Evolutionary conservation across 23 red algal species (phyloP), one percentile per base, ranked within the genome.

Genomic region (Agarophyton chilense): DNA sequence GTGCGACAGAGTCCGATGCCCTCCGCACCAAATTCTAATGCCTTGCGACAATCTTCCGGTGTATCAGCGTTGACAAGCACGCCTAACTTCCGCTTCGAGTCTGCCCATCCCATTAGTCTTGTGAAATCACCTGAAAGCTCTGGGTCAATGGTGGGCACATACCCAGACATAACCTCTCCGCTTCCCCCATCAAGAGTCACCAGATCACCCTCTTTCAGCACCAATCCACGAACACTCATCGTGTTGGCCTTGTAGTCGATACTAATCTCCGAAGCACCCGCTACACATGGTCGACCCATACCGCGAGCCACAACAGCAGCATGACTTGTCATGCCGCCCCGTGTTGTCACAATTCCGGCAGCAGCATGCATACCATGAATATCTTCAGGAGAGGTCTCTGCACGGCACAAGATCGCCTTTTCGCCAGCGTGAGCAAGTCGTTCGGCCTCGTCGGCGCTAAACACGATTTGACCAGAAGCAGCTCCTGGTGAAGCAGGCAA

Each of bases 1-100:
- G 86, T 90, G 31, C 86, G 75, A 72, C 86, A 90, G 24, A 90
- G 66, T 35, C 86, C 86, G 32, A 90, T 64, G 17, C 86, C 86
- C 32, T 81, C 86, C 9, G 86, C 86, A 40, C 86, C 86, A 62
- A 90, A 64, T 24, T 81, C 38, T 13, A 81, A 53, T 29, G 86
- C 86, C 18, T 90, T 90, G 0, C 61, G 64, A 33, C 58, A 77
- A 34, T 90, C 86, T 14, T 71, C n/a, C 34, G 76, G 76, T 38
- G 76, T 90, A 38, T 90, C 86, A 31, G 76, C 86, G 28, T 90
- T 90, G 21, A 55, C 78, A 42, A 90, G 40, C 28, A 90, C 86
- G 4, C 66, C 66, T 22, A 90, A 46, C 58, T 71, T 82, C 14
- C 86, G 43, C 32, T 36, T 79, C 33, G 50, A 41, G 33, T 90